phyloP scores from a whole-genome alignment of 139 green algal genomes.

The Nannochloris sp. region DNA sequence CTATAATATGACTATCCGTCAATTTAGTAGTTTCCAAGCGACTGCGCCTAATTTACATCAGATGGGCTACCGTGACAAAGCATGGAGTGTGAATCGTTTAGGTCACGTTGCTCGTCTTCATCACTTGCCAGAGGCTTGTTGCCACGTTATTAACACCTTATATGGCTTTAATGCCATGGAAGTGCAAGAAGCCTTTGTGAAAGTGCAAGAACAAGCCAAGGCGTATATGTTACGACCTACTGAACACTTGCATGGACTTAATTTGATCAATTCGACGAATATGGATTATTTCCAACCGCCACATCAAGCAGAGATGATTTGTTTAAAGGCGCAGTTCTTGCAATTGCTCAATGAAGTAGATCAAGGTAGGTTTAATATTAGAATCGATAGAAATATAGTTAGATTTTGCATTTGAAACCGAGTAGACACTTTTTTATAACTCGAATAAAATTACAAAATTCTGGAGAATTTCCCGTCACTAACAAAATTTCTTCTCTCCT shows the following conservation, averaged over 20 bases:
- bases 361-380: background rate
- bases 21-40: conserved; percentile 56
- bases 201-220: conserved; percentile 60
- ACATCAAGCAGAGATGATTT: conserved; percentile 89
- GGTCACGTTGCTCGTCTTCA: conserved; percentile 75
- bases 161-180: conserved; percentile 98
- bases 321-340: conserved; percentile 70
- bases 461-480: too few relatives aligned
- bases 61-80: conserved; percentile 78
- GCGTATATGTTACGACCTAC: conserved; percentile 44
- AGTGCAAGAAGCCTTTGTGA: conserved; percentile 96
- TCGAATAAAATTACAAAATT: too few relatives aligned
- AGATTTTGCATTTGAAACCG: too few relatives aligned
- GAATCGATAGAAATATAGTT: too few relatives aligned
- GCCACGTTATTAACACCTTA: conserved; percentile 79
- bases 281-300: conserved; percentile 89
- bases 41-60: conserved; percentile 61
- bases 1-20: conserved; percentile 90
- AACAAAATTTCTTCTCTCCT: background rate
- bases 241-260: conserved; percentile 68
- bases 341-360: conserved; percentile 29
- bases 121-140: conserved; percentile 36
- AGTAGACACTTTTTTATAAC: too few relatives aligned
- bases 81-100: conserved; percentile 91
- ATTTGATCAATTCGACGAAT: conserved; percentile 88